Base-by-base conservation (phyloP, 768 basidiomycete species). In the Leccinum variicolor region DNA sequence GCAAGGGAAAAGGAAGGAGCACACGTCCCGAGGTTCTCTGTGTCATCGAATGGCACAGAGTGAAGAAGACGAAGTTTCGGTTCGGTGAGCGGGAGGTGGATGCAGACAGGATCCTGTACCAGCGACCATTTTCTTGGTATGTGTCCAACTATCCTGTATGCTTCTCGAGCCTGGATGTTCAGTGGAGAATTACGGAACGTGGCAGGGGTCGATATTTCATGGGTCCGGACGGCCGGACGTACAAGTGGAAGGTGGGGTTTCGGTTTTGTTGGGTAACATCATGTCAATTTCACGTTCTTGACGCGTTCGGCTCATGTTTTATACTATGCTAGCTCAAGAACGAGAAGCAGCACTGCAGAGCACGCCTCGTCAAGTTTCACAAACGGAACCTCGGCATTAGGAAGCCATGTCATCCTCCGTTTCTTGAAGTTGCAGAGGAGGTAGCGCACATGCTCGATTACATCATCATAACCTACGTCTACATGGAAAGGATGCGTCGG, bases 401-500 rank as follows among this genome's bases (percentile, higher is more conserved):
- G 39, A 66, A 61, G 28, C 55, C 43, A n/a, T 48, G n/a, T 1
- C 65, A 64, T 31, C 59, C 64, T 2, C 65, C 62, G 7, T 62
- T 57, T 51, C 64, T 75, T 4, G 74, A 75, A 21, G 61, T 76
- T 7, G 55, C 57, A 41, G 51, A 61, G 1, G 61, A 56, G 11
- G 69, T 67, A 7, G 63, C 62, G 17, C 66, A 68, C 13, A 71
- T 74, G 52, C 11, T 71, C 11, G 73, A 74, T 52, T 50, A 69
- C 23, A 70, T 75, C 39, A n/a, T 74, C 17, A 43, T 73, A 48
- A 74, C 74, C 1, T 73, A 74, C 28, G 63, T 69, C 17, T 75
- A 69, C 46, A 56, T 70, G 45, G 67, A 72, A 41, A 68, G 66
- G 15, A n/a, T 71, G 28, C 65, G 71, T 33, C 66, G 59, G 47